Conservation (phyloP, 2,329 filamentous ascomycete species). For the Ophioceras dolichostomum region DNA sequence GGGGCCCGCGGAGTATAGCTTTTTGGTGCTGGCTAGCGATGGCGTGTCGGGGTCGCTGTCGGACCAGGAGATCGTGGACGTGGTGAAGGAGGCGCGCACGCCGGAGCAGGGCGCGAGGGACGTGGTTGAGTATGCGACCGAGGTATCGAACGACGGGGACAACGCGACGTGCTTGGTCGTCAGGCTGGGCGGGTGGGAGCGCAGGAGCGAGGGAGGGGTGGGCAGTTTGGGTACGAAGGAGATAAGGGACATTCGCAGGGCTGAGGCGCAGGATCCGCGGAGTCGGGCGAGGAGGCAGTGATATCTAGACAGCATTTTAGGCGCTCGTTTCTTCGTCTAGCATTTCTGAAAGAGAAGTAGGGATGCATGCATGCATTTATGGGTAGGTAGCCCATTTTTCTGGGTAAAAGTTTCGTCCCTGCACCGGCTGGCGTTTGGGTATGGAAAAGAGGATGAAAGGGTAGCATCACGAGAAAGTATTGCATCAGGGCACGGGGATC, state of each 20-base stretch:
- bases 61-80: slow-evolving; percentile 93
- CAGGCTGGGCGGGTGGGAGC: slow-evolving; percentile 56
- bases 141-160: slow-evolving; percentile 58
- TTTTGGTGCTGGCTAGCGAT: slow-evolving; percentile 79
- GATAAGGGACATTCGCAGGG: slow-evolving; percentile 68
- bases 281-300: slow-evolving; percentile 39
- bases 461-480: too few species aligned
- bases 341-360: too few species aligned
- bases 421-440: too few species aligned
- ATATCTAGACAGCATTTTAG: too few species aligned
- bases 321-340: slow-evolving; percentile 3
- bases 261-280: slow-evolving; percentile 73
- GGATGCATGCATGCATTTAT: too few species aligned
- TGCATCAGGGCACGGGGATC: too few species aligned
- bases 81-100: slow-evolving; percentile 85
- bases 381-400: too few species aligned
- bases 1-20: slow-evolving; percentile 72
- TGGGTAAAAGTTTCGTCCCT: too few species aligned
- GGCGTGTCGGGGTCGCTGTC: slow-evolving; percentile 75
- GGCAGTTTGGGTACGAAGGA: slow-evolving; percentile 89
- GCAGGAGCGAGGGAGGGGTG: slow-evolving; percentile 69
- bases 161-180: slow-evolving; percentile 60
- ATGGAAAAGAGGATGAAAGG: too few species aligned
- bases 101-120: slow-evolving; percentile 73
- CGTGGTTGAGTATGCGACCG: slow-evolving; percentile 78